These are phyloP conservation scores for Phytophthora cryptogea DNA, from an alignment of 352 stramenopile species.

Conservation along the genomic window DNA sequence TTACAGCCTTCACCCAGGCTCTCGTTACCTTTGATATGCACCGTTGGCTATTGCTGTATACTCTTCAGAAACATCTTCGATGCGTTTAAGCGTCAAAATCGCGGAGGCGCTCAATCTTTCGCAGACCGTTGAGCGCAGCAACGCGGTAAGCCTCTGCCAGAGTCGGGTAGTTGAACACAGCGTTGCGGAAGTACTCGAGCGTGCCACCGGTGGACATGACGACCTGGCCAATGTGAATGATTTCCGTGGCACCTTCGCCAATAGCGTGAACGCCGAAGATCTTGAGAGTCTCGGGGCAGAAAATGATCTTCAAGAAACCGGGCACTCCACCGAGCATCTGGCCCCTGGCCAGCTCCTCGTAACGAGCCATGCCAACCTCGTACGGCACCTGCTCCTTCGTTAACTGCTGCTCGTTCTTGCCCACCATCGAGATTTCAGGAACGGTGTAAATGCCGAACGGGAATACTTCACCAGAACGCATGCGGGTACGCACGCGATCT, in stretches of 20 bases:
- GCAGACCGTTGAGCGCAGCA: constrained; percentile 74
- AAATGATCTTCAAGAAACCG: constrained; percentile 88
- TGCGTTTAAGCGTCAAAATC: constrained; percentile 21
- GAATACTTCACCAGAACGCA: constrained; percentile 87
- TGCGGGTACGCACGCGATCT: constrained; percentile 71
- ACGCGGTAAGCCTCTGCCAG: constrained; percentile 88
- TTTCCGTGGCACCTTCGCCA: constrained; percentile 86
- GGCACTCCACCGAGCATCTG: constrained; percentile 84
- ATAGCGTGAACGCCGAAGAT: constrained; percentile 85
- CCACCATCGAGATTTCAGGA: constrained; percentile 89
- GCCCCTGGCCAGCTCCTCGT: constrained; percentile 84
- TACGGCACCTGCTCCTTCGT: constrained; percentile 78
- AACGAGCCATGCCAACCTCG: constrained; percentile 78
- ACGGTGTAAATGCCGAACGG: constrained; percentile 90
- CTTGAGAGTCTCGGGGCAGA: constrained; percentile 74
- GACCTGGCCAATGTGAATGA: constrained; percentile 90
- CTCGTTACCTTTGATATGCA: not conserved
- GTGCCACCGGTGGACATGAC: constrained; percentile 85
- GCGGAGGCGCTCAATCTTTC: constrained; percentile 66
- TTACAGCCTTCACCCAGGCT: constrained; percentile 5
- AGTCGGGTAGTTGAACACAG: constrained; percentile 93
- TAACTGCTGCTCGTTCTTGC: constrained; percentile 89
- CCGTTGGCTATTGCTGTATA: constrained; percentile 1
- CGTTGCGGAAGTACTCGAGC: constrained; percentile 90
- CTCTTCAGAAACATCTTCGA: not conserved